Base-by-base conservation (phyloP, 257 asterid species). In the Solanum virginianum region DNA sequence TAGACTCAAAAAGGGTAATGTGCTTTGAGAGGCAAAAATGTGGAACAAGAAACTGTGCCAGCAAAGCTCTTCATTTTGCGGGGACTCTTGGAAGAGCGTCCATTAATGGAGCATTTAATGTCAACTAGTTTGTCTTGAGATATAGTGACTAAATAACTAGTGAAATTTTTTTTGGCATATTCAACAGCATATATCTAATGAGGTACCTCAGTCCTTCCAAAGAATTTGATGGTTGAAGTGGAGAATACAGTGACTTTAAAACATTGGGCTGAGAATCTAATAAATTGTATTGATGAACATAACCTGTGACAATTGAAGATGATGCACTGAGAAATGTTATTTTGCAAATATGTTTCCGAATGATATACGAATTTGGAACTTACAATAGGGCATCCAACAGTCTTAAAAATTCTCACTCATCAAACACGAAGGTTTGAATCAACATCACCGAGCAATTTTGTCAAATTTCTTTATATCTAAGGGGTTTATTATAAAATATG, bases 221-320 rank as follows among this genome's bases (percentile, higher is more conserved):
- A 71, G 97, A 88, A 86, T 97, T 96, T 85, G 98, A 90, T 87
- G 93, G 93, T 90, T 94, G 98, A 87, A 95, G 89, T 81, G 98
- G 99, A 82, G 98, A 96, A 91, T 95, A 96, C 75, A 94, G 91
- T 17, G 98, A 95, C 88, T 90, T 93, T 89, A 96, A 90, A 84
- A 95, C 98, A 85, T 96, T 97, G 81, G 99, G 98, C 87, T 94
- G 95, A 65, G 97, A 96, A 89, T 95, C 94, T 94, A 94, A 88
- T 18, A 95, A 92, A 89, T 96, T 96, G 94, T 93, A 95, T 87
- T 93, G 94, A 88, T 93, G 95, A 72, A 96, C 97, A 92, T 95
- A 95, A 85, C 97, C 99, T 95, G 92, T 89, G 29, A 10, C 7
- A 79, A 29, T 79, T 79, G 51, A 16, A 79, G 63, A 45, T 26